Evolutionary conservation across 2,329 filamentous ascomycete species (phyloP), one percentile per base, ranked within the genome.

Genomic region (Talaromyces atroroseus): DNA sequence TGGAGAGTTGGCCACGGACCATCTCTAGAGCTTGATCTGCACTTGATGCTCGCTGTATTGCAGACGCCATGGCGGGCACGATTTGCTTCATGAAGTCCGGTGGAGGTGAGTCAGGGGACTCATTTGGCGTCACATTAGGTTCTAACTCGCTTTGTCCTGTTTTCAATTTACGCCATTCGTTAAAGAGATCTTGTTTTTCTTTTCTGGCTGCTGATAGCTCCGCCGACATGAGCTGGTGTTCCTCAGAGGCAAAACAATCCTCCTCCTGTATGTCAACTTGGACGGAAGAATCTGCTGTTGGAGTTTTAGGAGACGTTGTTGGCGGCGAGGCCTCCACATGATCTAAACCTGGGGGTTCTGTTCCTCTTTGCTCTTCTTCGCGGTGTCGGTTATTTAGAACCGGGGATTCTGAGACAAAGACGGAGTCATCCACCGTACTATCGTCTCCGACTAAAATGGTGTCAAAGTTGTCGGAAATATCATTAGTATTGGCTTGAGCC

Each of bases 121-220:
- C 24, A 63, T 62, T 7, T 65, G 64, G 46, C 64, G 59, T 10
- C 67, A 60, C 62, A 59, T 10, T 16, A 16, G 32, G 32, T 36
- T 36, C 32, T 16, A 12, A 10, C 52, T 8, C 63, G 66, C 42
- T 2, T 46, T 32, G 10, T n/a, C 23, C 46, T 29, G 46, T 18
- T 21, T 24, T 32, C 21, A 58, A 61, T 60, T 23, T 48, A n/a
- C 69, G 72, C 62, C 73, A 75, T 26, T 71, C 70, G 18, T 70
- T 64, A 53, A 77, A 76, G 2, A 78, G 58, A 8, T 64, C 63
- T 7, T 60, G 62, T 57, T 76, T 77, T 49, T 74, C 74, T 50
- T 68, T 67, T 46, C 66, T 71, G 2, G 70, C 71, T 11, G 66
- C 62, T 53, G 73, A 69, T n/a, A 77, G 60, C 34, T 77, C 73